Base-by-base conservation (phyloP, 1,284 basidiomycete genomes). In the Pisolithus thermaeus region DNA sequence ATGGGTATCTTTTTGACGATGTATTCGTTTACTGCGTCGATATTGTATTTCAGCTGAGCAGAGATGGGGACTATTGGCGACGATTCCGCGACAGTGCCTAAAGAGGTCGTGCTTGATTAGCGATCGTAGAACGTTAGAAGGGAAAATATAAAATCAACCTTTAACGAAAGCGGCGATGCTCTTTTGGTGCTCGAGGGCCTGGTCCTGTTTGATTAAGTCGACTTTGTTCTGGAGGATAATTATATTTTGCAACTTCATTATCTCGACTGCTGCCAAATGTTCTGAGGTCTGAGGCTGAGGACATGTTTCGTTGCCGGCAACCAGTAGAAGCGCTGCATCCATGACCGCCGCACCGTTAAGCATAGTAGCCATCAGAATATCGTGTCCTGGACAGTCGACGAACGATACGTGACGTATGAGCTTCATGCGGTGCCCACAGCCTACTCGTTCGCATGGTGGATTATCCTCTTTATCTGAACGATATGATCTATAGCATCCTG, bases 361-460 rank as follows among this genome's bases (percentile, higher is more conserved):
- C 97, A 99, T 99, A 61, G 96, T 99, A 53, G 96, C 96, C 96
- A 99, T 99, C 70, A 99, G 80, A 81, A 90, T 91, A 67, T 95
- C 92, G 81, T 95, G 92, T 59, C 92, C 92, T 1, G 92, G 92
- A 67, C 92, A 93, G 69, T 96, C 93, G 67, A 98, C 96, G 70
- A 98, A 98, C 1, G 96, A 98, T 62, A 98, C 92, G 64, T 96
- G 92, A 60, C 92, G 84, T 58, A 97, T 70, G 58, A 98, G 83
- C 64, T 90, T 88, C 93, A 98, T 95, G 41, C 83, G 81, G 52
- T 84, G 83, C 41, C 86, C 87, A 71, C 96, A 99, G 53, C 93
- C 92, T 35, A 92, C 90, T 37, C 92, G 81, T 70, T 97, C 94
- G 72, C 96, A 99, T 36, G 85, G 85, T 8, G 96, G 96, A 65